Evolutionary conservation across 2,329 filamentous ascomycete species (phyloP).

Genomic region (Rutstroemia sp.): DNA sequence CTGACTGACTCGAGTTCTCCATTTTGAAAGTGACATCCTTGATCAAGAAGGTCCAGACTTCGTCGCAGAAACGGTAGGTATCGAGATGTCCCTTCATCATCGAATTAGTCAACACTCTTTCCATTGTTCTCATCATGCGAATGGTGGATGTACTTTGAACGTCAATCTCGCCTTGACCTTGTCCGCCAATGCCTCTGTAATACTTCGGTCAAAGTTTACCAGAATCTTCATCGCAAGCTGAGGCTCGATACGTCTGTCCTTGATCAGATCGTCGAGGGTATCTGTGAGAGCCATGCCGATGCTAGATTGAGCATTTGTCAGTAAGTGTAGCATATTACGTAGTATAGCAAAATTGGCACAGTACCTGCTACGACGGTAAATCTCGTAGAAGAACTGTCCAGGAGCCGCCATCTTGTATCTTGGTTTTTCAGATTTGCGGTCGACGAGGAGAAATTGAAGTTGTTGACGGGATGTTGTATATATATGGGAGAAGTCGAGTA

Average conservation of each 20-base stretch:
- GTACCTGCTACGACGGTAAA: slow-evolving; percentile 98
- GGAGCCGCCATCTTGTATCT: slow-evolving; percentile 39
- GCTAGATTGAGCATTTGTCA: slow-evolving; percentile 42
- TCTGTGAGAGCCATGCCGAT: slow-evolving; percentile 91
- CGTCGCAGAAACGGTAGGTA: slow-evolving; percentile 98
- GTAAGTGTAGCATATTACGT: slow-evolving; percentile 20
- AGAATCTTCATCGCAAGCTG: slow-evolving; percentile 99
- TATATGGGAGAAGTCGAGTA: slow-evolving; percentile 13
- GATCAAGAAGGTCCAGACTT: slow-evolving; percentile 99
- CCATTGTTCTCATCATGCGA: background rate
- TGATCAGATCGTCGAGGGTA: slow-evolving; percentile 94
- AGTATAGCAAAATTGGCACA: slow-evolving; percentile 28
- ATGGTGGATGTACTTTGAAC: slow-evolving; percentile 73
- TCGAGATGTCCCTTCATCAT: slow-evolving; percentile 76
- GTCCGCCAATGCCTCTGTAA: slow-evolving; percentile 84
- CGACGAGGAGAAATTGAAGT: slow-evolving; percentile 2
- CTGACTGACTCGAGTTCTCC: slow-evolving; percentile 62
- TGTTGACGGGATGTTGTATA: slow-evolving; percentile 9
- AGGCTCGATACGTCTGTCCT: slow-evolving; percentile 88
- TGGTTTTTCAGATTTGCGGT: slow-evolving; percentile 13
- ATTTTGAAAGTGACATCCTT: slow-evolving; percentile 99
- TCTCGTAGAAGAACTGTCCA: slow-evolving; percentile 71
- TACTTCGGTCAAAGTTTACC: slow-evolving; percentile 86
- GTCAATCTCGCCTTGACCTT: slow-evolving; percentile 85
- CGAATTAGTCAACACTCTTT: slow-evolving; percentile 16